Base-by-base conservation (phyloP, 2,329 filamentous ascomycete genomes). In the Beauveria pseudobassiana region DNA sequence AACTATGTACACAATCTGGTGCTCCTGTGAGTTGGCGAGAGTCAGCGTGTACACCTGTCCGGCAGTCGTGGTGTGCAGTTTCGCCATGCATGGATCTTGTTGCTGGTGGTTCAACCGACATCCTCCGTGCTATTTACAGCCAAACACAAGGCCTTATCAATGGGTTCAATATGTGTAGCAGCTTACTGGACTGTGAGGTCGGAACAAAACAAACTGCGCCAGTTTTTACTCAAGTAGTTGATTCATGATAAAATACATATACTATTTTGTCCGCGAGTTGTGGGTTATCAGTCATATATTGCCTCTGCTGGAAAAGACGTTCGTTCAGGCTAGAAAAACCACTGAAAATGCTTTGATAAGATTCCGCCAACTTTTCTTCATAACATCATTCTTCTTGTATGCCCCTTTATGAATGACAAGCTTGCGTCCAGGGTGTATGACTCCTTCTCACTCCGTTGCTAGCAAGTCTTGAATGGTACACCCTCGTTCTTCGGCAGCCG, bases 281-380 rank as follows among this genome's bases (percentile, higher is more conserved):
- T 51, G 28, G 42, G 14, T 20, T 20, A 12, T 46, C 49, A 53
- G 38, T 20, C 42, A 43, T 51, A 51, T 59, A 14, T 12, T 16
- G 22, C 46, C 34, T 51, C 46, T 30, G 3, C 14, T 12, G 26
- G 20, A 22, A 16, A 42, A 42, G 30, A 26, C 30, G 45, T 24
- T 49, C 28, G 3, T 48, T 49, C n/a, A 34, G 48, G 43, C 30
- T 50, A 50, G 20, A 49, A 42, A 58, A 50, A 20, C 46, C 24
- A 45, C 14, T 59, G 57, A 50, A 61, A 22, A 61, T 61, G 24
- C 59, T 46, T 18, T 51, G 20, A 43, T 42, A 56, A 55, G 45
- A 55, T 55, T 40, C 28, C 52, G 48, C 24, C 48, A 24, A 24
- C 40, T 18, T 51, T 34, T 43, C 38, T n/a, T 22, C 12, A 22